Conservation (phyloP, 2,329 filamentous ascomycete species). For the Colletotrichum musicola region DNA sequence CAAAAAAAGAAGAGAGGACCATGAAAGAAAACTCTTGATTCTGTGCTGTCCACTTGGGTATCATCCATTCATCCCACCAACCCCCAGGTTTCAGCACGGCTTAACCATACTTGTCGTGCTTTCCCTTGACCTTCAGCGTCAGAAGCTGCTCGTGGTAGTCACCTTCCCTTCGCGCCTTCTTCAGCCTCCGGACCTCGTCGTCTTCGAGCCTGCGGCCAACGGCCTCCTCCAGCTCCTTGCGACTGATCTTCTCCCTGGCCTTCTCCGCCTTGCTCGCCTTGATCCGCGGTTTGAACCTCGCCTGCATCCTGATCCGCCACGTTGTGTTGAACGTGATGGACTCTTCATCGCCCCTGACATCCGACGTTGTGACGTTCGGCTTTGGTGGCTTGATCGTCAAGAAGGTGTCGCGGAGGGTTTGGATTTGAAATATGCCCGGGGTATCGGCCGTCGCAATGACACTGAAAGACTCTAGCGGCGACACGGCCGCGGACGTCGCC, state of each 20-base stretch:
- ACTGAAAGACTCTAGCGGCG: constrained; percentile 84
- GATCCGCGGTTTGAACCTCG: constrained; percentile 88
- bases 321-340: constrained; percentile 76
- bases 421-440: constrained; percentile 79
- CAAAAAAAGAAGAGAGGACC: neutral
- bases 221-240: constrained; percentile 85
- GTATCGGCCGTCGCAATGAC: constrained; percentile 74
- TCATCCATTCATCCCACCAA: constrained; percentile 17
- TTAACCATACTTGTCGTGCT: constrained; percentile 84
- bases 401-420: constrained; percentile 79
- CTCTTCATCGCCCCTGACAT: constrained; percentile 83
- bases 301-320: constrained; percentile 91
- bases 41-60: constrained; percentile 27
- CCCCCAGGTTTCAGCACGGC: neutral
- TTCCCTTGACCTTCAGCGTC: constrained; percentile 89
- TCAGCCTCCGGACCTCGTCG: constrained; percentile 86
- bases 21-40: neutral
- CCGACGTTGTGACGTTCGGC: constrained; percentile 63
- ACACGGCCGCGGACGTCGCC: constrained; percentile 84
- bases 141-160: constrained; percentile 90
- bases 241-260: constrained; percentile 85
- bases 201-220: constrained; percentile 83
- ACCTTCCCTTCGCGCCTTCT: constrained; percentile 85
- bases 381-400: constrained; percentile 70
- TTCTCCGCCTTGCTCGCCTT: constrained; percentile 86